Evolutionary conservation across 2,329 filamentous ascomycete species (phyloP), one percentile per base, ranked within the genome.

Genomic region (Cyphellophora europaea): DNA sequence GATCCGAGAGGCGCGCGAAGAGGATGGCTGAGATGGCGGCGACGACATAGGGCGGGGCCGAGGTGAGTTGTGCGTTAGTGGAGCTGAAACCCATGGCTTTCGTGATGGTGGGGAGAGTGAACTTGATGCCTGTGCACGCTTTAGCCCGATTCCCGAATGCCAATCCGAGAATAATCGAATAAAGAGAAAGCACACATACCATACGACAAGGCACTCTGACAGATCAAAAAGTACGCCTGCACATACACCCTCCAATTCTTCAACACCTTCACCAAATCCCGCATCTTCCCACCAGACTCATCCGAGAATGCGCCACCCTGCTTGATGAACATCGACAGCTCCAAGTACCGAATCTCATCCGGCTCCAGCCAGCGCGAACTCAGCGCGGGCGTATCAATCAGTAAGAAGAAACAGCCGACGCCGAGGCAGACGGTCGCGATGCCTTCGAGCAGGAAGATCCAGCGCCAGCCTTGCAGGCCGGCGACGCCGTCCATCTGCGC

Each of bases 1-100:
- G 41, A 36, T 61, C 57, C 5, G 57, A 50, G 5, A 55, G 32
- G 18, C 42, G 42, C 6, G 49, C 52, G 29, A 47, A 49, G 3
- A 50, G 32, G 18, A 54, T 44, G 11, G 53, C 49, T n/a, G 49
- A 48, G 33, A 57, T 47, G 6, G 51, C 54, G 0, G 81, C 83
- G 0, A 66, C 72, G 1, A 76, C 82, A 48, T 91, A 89, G 0
- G 83, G 82, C 0, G 82, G 82, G 0, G 88, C 82, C 11, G 72
- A 77, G 30, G 88, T 68, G 3, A 89, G 66, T 49, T 89, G 83
- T 1, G 80, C 74, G 6, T 59, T 70, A 1, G 80, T 61, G 0
- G 58, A 55, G 3, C 47, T 55, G 37, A 58, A 63, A 3, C 59
- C 59, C 11, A 63, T 34, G 19, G 59, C 58, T 16, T 54, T 56